Evolutionary conservation across 805 yeast species (phyloP).

Genomic region (Zygoascus tannicola): DNA sequence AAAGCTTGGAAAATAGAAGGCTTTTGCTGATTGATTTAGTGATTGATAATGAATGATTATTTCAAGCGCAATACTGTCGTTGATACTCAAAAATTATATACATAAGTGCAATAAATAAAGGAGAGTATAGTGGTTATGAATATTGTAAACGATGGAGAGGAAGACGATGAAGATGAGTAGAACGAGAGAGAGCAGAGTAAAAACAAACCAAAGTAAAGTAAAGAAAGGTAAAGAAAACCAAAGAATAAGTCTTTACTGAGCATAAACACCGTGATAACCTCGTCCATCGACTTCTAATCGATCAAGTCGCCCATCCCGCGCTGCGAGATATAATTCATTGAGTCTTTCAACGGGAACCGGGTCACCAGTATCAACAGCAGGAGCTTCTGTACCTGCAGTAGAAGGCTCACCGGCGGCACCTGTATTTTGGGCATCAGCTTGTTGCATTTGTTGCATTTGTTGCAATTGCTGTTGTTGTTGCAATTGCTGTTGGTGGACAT

Average conservation of each 20-base stretch:
- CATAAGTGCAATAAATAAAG: background rate
- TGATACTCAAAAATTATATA: background rate
- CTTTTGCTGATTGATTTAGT: background rate
- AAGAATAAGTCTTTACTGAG: constrained; percentile 24
- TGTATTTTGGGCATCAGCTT: background rate
- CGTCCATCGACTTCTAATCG: constrained; percentile 41
- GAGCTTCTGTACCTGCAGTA: background rate
- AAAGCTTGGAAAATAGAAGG: too few relatives aligned
- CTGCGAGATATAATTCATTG: constrained; percentile 46
- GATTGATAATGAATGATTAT: background rate
- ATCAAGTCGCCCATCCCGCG: constrained; percentile 47
- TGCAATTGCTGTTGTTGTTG: constrained; percentile 3
- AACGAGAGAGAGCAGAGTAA: constrained; percentile 1
- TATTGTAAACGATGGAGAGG: background rate
- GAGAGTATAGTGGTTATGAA: background rate
- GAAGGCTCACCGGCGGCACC: background rate
- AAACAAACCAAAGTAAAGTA: background rate
- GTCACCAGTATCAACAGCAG: constrained; percentile 26
- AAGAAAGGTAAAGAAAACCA: background rate
- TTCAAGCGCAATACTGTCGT: background rate
- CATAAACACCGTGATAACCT: constrained; percentile 35
- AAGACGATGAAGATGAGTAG: background rate
- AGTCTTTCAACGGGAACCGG: constrained; percentile 34
- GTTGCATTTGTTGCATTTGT: background rate
- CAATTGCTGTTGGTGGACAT: constrained; percentile 13